Conservation (phyloP, 306 rosid genomes). For the Cicer cuneatum region DNA sequence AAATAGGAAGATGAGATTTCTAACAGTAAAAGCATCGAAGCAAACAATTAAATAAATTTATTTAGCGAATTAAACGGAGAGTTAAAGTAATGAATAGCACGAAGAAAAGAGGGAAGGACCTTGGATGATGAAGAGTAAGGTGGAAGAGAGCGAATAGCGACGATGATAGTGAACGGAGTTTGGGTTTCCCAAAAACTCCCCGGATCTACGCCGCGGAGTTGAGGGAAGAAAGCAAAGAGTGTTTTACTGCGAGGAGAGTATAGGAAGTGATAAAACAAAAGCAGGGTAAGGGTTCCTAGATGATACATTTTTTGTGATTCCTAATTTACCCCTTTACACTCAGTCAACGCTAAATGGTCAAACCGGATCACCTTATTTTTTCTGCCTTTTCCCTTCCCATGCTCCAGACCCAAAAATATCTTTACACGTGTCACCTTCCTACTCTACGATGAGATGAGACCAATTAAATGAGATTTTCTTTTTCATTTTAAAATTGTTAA, state of each 20-base stretch:
- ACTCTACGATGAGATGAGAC: not conserved
- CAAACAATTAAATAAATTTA: not conserved
- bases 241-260: not conserved
- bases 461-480: not conserved
- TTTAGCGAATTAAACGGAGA: not conserved
- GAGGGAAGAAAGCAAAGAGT: constrained; percentile 34
- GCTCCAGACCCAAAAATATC: not conserved
- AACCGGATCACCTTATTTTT: not conserved
- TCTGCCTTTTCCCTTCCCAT: not conserved
- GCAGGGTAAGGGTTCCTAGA: constrained; percentile 38
- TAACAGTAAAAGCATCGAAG: not conserved
- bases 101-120: constrained; percentile 8
- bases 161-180: constrained; percentile 28
- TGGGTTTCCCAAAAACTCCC: constrained; percentile 77
- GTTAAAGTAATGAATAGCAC: not conserved
- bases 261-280: not conserved
- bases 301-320: constrained; percentile 14
- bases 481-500: too few relatives aligned
- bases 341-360: constrained; percentile 33
- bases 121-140: constrained; percentile 9
- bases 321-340: constrained; percentile 40
- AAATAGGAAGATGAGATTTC: not conserved
- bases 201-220: constrained; percentile 83
- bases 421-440: not conserved
- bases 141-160: not conserved